Evolutionary conservation across 129 eudicot genomes (phyloP), one percentile per base, ranked within the genome.

Genomic region (Lonicera japonica): DNA sequence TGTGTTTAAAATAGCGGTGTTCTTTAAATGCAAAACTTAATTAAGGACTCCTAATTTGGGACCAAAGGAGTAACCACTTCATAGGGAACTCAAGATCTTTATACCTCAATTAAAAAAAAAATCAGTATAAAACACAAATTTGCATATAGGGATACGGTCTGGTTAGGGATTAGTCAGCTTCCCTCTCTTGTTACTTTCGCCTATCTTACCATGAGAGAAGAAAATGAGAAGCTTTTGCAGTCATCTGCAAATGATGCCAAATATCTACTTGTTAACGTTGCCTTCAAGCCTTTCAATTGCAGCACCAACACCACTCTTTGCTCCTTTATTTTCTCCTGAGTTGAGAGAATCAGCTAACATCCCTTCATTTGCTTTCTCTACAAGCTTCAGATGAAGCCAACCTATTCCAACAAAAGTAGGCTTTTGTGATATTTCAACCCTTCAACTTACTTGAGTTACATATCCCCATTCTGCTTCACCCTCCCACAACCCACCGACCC

Each of bases 361-460:
- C 61, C 61, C 83, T 66, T 88, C 95, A 57, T 85, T 85, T 50
- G 99, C 99, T 73, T 94, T 94, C 66, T 88, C 92, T 43, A 80
- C 85, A 38, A 94, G 92, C 84, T 94, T 94, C 77, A 94, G 53
- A 56, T 94, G 99, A 39, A 86, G 87, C 95, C 96, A 94, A 68
- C 99, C 98, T 92, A 71, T 60, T 43, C 50, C 63, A 64, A 67
- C 54, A 55, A 46, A 61, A 61, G 0, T 41, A 5, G 7, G 13
- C 29, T 18, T 63, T 54, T 41, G 51, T 41, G 13, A 68, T 11
- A 13, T 39, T 56, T 55, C 12, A 3, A 0, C 56, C 22, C 20
- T 61, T 34, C 25, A 43, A 61, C 6, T 53, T 17, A 53, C 24
- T 16, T 4, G 11, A 8, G 21, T 39, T 38, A 16, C 5, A 38